Base-by-base conservation (phyloP, 2,329 filamentous ascomycete species). In the Grosmannia serpens region DNA sequence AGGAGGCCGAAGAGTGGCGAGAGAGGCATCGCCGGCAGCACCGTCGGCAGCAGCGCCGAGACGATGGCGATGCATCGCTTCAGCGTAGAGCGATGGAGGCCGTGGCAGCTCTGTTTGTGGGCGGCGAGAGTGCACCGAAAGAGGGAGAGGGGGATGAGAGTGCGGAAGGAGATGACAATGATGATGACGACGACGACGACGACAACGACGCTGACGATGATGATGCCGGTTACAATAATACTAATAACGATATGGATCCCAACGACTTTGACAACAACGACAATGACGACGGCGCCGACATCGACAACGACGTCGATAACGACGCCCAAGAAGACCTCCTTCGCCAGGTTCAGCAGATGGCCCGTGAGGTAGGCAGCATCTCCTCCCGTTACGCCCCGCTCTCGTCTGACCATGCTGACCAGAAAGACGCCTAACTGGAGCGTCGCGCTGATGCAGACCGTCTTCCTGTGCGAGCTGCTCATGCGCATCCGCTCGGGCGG, bases 401-500 rank as follows among this genome's bases (percentile, higher is more conserved):
- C 17, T 27, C 9, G 4, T 33, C n/a, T 51, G 33, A 57, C 31
- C 31, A 58, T 26, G 29, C 50, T 50, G 13, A 44, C 41, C 47
- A 53, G n/a, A 31, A 62, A 81, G 77, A 72, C 72, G 59, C 71
- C 73, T n/a, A 70, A 74, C 53, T 80, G 77, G 77, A 71, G 72
- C 62, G 67, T 79, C 58, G 70, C 75, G 57, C 70, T 75, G 65
- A 79, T 80, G 75, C 79, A 82, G 67, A 70, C 78, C 24, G 74
- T 81, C 64, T 67, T 80, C 63, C 71, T 82, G 24, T 44, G 41
- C 8, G 41, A 22, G 41, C 41, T 44, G 41, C 38, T 41, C 4
- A 13, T 41, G 38, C 15, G 15, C 38, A 41, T 44, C 20, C 41
- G 41, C 20, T 44, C 20, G 20, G 41, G 41, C 20, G 20, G 41